These are phyloP conservation scores for Naganishia sp. DNA, from an alignment of 1,284 basidiomycete species.

Conservation along the genomic window DNA sequence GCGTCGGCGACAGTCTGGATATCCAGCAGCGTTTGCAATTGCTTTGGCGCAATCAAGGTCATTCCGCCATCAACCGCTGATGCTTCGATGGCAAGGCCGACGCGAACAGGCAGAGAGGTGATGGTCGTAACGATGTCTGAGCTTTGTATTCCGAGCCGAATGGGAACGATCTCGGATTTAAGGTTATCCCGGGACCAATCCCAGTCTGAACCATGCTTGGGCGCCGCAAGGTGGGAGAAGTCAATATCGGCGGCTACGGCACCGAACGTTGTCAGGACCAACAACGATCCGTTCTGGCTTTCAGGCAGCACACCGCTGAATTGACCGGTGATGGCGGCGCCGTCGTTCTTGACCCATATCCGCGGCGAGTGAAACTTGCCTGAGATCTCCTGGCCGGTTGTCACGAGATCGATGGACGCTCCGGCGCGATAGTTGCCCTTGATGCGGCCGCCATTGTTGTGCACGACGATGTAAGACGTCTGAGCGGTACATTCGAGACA, in stretches of 20 bases:
- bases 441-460: conserved; percentile 4
- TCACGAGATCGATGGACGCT: conserved; percentile 10
- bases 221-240: conserved; percentile 7
- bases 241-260: conserved; percentile 13
- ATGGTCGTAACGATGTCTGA: conserved; percentile 12
- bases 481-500: conserved; percentile 13
- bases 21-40: conserved; percentile 3
- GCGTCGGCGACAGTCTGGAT: neutral
- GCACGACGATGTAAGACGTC: conserved; percentile 5
- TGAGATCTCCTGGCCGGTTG: conserved; percentile 2
- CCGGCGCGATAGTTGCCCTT: conserved; percentile 6
- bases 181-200: too few relatives aligned
- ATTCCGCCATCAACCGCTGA: neutral
- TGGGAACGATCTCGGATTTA: neutral
- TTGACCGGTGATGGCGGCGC: neutral
- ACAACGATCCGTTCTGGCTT: conserved; percentile 9
- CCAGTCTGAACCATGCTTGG: neutral
- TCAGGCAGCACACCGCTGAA: conserved; percentile 4
- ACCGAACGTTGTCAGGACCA: conserved; percentile 11
- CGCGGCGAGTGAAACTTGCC: neutral
- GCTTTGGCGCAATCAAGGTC: conserved; percentile 11
- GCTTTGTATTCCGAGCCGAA: conserved; percentile 5
- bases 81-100: conserved; percentile 6
- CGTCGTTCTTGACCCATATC: conserved; percentile 10
- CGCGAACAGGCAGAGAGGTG: neutral